Base-by-base conservation (phyloP, 129 eudicot genomes). In the Silybum marianum region DNA sequence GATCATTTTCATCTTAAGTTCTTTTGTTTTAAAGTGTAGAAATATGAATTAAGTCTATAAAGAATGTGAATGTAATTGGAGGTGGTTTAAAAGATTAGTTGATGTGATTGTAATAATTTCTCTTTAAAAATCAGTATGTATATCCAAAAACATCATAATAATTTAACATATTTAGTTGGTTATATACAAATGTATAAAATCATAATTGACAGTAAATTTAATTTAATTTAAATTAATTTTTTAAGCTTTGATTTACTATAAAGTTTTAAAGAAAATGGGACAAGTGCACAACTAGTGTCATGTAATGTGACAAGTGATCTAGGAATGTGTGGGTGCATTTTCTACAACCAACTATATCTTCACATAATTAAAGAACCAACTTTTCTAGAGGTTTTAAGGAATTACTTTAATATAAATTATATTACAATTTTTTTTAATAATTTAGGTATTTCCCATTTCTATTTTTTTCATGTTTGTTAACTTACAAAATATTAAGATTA, bases 361-460 rank as follows among this genome's bases (percentile, higher is more conserved):
- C 69, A 22, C 69, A 62, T 62, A 62, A 62, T 62, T 62, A 62
- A 62, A 62, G 69, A 62, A 22, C 26, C 25, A 62, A 51, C 69
- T 62, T 62, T 62, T 62, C 69, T 62, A 62, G 69, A 62, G 24
- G 69, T 62, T 62, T 2, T 5, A 62, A 51, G 63, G 63, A 51
- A 51, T 51, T n/a, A 51, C 63, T 51, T 51, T 51, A 51, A 4
- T 16, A 16, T 51, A 51, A 48, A 14, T 14, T 13, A n/a, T 51
- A 6, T 16, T 51, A 51, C 9, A 4, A 51, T 4, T 51, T 18
- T 18, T 14, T 3, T 10, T 40, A 40, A 40, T 39, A 39, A 39
- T 39, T 34, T 34, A 9, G 7, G 44, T 39, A 39, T 39, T 39
- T 39, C 7, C 11, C 3, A 46, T 46, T 46, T 46, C 36, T 46